phyloP scores from a whole-genome alignment of 306 rosid genomes.

The Castanea mollissima region DNA sequence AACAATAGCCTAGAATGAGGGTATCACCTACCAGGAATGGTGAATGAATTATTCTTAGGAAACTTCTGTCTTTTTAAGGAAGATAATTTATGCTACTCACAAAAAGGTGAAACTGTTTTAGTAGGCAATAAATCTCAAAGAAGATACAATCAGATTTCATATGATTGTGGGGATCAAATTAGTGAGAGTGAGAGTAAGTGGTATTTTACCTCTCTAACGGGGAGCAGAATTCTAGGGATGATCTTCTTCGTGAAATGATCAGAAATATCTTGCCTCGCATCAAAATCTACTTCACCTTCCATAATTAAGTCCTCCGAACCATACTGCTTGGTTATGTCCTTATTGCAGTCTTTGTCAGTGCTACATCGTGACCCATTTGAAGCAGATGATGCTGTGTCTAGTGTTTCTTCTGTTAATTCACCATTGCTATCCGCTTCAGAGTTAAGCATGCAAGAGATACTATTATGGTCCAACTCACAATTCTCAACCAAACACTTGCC shows the following conservation, averaged over 20 bases:
- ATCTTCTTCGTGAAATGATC: constrained; percentile 17
- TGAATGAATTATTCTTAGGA: not conserved
- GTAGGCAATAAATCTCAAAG: not conserved
- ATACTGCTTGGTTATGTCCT: constrained; percentile 22
- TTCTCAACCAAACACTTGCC: constrained; percentile 22
- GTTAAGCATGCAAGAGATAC: constrained; percentile 18
- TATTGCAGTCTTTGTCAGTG: constrained; percentile 13
- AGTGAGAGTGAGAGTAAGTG: constrained; percentile 8
- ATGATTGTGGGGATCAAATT: constrained; percentile 10
- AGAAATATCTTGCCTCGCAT: constrained; percentile 18
- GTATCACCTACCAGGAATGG: not conserved
- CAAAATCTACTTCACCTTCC: constrained; percentile 28
- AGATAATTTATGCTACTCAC: not conserved
- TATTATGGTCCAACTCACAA: constrained; percentile 28
- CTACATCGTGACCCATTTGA: constrained; percentile 6
- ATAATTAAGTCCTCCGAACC: constrained; percentile 17
- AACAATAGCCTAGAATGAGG: not conserved
- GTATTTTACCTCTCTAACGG: constrained; percentile 42
- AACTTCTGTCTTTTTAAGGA: not conserved
- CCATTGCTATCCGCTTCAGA: constrained; percentile 17
- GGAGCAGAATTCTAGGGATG: constrained; percentile 21
- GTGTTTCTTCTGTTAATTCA: constrained; percentile 28
- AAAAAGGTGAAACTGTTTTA: not conserved
- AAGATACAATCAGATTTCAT: not conserved
- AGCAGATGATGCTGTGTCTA: constrained; percentile 22